Evolutionary conservation across 257 asterid genomes (phyloP).

Genomic region (Leptodermis oblonga): DNA sequence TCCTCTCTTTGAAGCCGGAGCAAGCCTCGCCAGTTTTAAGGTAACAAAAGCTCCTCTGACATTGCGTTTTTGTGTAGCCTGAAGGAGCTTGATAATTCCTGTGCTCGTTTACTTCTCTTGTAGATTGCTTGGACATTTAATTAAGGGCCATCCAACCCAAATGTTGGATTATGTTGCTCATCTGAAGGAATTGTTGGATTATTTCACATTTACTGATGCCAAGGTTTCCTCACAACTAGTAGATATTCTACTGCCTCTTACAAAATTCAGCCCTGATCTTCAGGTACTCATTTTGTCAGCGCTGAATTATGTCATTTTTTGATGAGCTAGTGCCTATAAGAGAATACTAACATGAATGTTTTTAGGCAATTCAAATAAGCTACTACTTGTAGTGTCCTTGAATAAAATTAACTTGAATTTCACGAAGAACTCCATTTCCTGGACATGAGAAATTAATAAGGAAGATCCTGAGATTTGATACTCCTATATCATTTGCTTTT

Average conservation of each 20-base stretch:
- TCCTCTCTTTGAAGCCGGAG: slow-evolving; percentile 77
- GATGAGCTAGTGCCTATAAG: not conserved
- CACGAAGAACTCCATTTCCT: slow-evolving; percentile 1
- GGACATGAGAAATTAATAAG: not conserved
- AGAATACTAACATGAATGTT: not conserved
- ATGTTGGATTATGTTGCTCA: slow-evolving; percentile 66
- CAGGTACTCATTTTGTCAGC: slow-evolving; percentile 46
- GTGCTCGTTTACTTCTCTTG: slow-evolving; percentile 12
- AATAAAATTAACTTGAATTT: not conserved
- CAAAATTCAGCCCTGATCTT: slow-evolving; percentile 57
- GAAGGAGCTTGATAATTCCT: not conserved
- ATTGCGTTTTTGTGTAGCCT: slow-evolving; percentile 13
- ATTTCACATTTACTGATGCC: slow-evolving; percentile 65
- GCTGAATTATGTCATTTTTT: slow-evolving; percentile 12
- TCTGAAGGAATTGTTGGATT: slow-evolving; percentile 82
- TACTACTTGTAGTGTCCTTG: not conserved
- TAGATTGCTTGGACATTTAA: slow-evolving; percentile 64
- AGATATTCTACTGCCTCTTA: slow-evolving; percentile 57
- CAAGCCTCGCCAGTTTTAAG: slow-evolving; percentile 54
- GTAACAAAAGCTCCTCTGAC: slow-evolving; percentile 27
- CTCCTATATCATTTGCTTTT: not conserved
- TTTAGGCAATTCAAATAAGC: not conserved
- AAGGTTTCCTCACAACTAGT: slow-evolving; percentile 58
- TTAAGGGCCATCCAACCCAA: slow-evolving; percentile 55
- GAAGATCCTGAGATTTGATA: not conserved